Conservation (phyloP, 2,329 filamentous ascomycete species). For the Ilyonectria mors-panacis region DNA sequence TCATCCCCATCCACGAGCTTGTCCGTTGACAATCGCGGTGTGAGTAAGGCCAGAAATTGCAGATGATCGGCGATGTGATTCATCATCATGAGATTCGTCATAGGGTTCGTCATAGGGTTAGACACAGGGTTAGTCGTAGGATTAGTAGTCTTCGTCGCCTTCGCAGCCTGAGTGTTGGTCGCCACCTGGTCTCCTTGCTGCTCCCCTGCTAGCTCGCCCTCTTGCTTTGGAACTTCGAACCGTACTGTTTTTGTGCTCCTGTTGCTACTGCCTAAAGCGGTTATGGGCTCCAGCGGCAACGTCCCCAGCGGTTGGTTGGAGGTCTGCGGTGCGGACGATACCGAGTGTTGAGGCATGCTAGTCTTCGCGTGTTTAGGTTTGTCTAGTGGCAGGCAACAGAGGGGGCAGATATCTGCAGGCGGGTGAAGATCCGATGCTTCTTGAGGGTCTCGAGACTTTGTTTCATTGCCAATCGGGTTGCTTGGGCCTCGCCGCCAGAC, state of each 20-base stretch:
- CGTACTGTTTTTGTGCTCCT: not conserved
- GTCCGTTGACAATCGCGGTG: not conserved
- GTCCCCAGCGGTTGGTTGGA: not conserved
- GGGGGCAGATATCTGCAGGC: not conserved
- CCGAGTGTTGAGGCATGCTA: not conserved
- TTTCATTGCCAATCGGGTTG: not conserved
- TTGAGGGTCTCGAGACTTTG: not conserved
- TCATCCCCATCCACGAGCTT: not conserved
- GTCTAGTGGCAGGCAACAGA: not conserved
- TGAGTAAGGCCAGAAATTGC: not conserved
- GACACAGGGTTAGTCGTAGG: no score
- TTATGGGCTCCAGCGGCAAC: not conserved
- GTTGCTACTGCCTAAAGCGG: not conserved
- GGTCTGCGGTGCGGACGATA: not conserved
- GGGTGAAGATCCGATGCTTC: not conserved
- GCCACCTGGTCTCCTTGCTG: no score
- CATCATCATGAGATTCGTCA: not conserved
- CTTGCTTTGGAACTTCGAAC: not conserved
- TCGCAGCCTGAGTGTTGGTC: no score
- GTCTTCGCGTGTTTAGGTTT: not conserved
- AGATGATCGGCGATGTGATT: not conserved
- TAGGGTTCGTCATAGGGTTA: not conserved
- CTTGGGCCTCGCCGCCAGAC: not conserved
- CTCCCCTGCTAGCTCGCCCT: not conserved
- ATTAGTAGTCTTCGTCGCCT: no score